These are phyloP conservation scores for Candida cerambycidarum DNA, from an alignment of 805 yeast genomes.

Conservation along the genomic window DNA sequence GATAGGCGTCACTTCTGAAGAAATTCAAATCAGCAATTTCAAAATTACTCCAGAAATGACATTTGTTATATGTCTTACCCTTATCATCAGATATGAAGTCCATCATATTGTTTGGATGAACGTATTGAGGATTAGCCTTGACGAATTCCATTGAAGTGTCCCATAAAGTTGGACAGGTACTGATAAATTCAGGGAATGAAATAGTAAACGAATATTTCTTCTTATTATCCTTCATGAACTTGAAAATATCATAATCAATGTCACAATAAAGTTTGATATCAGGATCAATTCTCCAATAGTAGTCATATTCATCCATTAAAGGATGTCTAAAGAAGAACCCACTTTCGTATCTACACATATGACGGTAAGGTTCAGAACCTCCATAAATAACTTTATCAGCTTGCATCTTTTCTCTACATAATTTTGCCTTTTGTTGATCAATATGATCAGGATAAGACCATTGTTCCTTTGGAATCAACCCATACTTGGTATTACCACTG, in stretches of 20 bases:
- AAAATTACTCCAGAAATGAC: conserved; percentile 91
- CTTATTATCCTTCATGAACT: conserved; percentile 67
- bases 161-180: conserved; percentile 88
- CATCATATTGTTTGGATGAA: conserved; percentile 62
- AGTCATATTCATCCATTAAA: conserved; percentile 70
- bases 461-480: conserved; percentile 72
- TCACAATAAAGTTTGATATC: conserved; percentile 79
- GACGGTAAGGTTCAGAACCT: conserved; percentile 74
- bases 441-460: conserved; percentile 88
- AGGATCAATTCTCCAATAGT: conserved; percentile 96
- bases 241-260: conserved; percentile 83
- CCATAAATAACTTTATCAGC: conserved; percentile 67
- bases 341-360: conserved; percentile 90
- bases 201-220: conserved; percentile 89
- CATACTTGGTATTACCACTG: conserved; percentile 77
- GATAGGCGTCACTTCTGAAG: conserved; percentile 75
- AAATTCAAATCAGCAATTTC: conserved; percentile 74
- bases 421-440: conserved; percentile 69
- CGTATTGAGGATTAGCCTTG: conserved; percentile 54
- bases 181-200: conserved; percentile 73
- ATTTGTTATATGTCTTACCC: conserved; percentile 70
- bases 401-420: conserved; percentile 57
- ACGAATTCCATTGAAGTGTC: conserved; percentile 67
- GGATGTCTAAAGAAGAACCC: conserved; percentile 86
- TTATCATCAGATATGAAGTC: conserved; percentile 67